A percentile compares a stretch with the other conserved stretches of the same genome.
phyloP scores from a whole-genome alignment of 306 rosid genomes.

The Trifolium subterraneum region DNA sequence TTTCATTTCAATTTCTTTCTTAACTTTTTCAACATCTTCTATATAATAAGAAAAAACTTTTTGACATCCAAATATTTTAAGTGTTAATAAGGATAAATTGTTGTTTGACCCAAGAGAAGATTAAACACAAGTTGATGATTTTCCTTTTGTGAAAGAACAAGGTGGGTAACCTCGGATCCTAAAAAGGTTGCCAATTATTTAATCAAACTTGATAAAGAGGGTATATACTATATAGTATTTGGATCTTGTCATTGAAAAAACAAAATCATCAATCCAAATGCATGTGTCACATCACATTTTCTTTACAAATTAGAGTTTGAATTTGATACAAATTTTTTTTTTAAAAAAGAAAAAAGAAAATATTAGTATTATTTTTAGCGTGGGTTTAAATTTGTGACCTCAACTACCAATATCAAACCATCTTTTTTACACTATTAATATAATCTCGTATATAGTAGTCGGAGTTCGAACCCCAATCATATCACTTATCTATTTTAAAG shows the following conservation, averaged over 20 bases:
- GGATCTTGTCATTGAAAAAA: constrained; percentile 34
- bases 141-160: constrained; percentile 38
- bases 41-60: no score
- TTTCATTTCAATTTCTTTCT: no score
- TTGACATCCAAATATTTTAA: background rate
- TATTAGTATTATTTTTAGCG: no score
- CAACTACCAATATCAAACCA: no score
- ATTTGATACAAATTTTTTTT: background rate
- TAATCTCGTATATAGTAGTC: no score
- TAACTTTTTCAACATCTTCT: background rate
- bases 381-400: no score
- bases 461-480: no score
- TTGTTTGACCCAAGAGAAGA: constrained; percentile 48
- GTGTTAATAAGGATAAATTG: constrained; percentile 18
- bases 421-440: background rate
- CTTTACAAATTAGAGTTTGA: background rate
- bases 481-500: no score
- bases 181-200: constrained; percentile 46
- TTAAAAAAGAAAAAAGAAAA: no score
- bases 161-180: constrained; percentile 67
- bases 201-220: constrained; percentile 14
- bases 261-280: constrained; percentile 44
- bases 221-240: background rate
- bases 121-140: constrained; percentile 27
- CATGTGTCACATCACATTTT: background rate